Evolutionary conservation across 2,329 filamentous ascomycete species (phyloP).

Genomic region (Nannizzia gypsea): DNA sequence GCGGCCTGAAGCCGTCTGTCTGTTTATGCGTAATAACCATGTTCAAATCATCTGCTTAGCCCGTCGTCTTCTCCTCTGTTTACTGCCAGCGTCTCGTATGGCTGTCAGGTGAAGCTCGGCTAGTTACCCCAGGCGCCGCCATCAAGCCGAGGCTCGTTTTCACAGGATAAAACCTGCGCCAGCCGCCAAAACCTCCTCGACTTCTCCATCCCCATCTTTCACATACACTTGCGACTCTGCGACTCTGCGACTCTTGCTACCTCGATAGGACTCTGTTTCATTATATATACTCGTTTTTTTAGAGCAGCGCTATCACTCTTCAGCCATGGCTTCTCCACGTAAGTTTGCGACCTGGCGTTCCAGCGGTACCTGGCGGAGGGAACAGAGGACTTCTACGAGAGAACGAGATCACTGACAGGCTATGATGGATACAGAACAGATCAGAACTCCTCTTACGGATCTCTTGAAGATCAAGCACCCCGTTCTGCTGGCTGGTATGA

Average conservation of each 20-base stretch:
- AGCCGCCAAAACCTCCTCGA: background rate
- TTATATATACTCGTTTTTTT: background rate
- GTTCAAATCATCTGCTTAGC: too few species aligned
- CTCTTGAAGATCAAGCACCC: conserved; percentile 97
- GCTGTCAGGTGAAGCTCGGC: background rate
- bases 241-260: background rate
- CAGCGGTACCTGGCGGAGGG: conserved; percentile 9
- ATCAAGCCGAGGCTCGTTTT: background rate
- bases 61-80: too few species aligned
- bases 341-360: conserved; percentile 31
- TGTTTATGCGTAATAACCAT: too few species aligned
- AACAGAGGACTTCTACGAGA: conserved; percentile 15
- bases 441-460: conserved; percentile 87
- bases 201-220: background rate
- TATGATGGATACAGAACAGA: conserved; percentile 50
- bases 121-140: background rate
- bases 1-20: too few species aligned
- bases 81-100: too few species aligned
- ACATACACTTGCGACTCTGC: background rate
- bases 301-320: background rate
- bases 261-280: background rate
- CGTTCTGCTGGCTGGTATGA: conserved; percentile 93
- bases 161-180: background rate
- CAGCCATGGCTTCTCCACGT: conserved; percentile 67
- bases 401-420: background rate